Evolutionary conservation across 352 stramenopile species (phyloP), one percentile per base, ranked within the genome.

Genomic region (Phytopythium oedochilum): DNA sequence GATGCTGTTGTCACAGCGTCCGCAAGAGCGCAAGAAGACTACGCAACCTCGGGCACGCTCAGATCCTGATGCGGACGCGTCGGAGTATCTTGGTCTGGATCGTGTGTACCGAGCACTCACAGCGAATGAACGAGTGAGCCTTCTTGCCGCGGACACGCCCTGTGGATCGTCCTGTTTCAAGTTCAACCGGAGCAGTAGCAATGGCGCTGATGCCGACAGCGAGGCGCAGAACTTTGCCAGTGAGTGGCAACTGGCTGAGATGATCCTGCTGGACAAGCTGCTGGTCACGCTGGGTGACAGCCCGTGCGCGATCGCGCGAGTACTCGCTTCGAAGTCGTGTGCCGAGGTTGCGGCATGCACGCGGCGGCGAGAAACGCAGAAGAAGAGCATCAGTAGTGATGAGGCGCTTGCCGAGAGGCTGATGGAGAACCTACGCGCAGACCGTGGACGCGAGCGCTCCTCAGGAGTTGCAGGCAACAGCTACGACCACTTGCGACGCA

Each of bases 401-500:
- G 43, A 39, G 10, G 15, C 34, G 32, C 18, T 22, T 2, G 18
- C 14, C 3, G 34, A 15, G 15, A 25, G 18, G 15, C 34, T 55
- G 34, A 6, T 55, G 14, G 23, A 22, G 6, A 44, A 34, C 12
- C 23, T 46, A 23, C 34, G 35, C 6, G 3, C 49, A 6, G 31
- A 55, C 36, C 34, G 23, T 26, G 49, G 70, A 31, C 53, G 63
- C 29, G 68, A 78, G 29, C 55, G 64, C 47, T 57, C 35, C 11
- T 65, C 68, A 43, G 70, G 65, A 6, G 72, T 73, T 26, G 63
- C 72, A 11, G 79, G 77, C 36, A 92, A 89, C 64, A 85, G 58
- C 52, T 66, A 73, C 22, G 80, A 91, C 29, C 83, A 93, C 52
- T 53, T 93, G 32, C 64, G 70, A 12, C 77, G 79, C 20, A 93